Conservation (phyloP, 257 asterid genomes). For the Cordia subcordata region DNA sequence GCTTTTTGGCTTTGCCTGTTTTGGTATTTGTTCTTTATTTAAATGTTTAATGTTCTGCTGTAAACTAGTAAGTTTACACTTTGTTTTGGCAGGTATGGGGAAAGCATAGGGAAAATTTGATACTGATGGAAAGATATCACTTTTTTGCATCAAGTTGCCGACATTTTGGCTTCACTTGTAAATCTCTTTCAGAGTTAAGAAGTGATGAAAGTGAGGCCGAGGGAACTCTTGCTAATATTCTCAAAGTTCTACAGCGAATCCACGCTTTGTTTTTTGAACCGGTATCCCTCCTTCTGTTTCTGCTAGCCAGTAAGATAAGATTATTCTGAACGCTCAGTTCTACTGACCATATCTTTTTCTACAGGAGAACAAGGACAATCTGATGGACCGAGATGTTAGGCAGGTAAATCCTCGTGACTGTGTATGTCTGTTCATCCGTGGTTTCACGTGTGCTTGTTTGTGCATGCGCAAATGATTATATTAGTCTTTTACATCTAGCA, state of each 20-base stretch:
- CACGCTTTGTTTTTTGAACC: constrained; percentile 54
- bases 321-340: constrained; percentile 4
- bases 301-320: neutral
- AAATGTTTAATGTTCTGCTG: neutral
- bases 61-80: neutral
- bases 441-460: neutral
- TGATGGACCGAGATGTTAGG: constrained; percentile 67
- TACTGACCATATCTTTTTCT: constrained; percentile 11
- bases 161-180: constrained; percentile 58
- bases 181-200: constrained; percentile 58
- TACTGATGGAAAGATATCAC: constrained; percentile 85
- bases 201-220: constrained; percentile 83
- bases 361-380: constrained; percentile 48
- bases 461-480: neutral
- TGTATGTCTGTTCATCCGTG: neutral
- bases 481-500: neutral
- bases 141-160: constrained; percentile 85
- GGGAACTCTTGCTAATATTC: constrained; percentile 76
- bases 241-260: constrained; percentile 51
- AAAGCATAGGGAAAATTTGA: constrained; percentile 76
- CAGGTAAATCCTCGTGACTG: constrained; percentile 42
- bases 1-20: neutral
- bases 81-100: constrained; percentile 56
- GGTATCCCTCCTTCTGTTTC: constrained; percentile 26
- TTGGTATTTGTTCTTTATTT: neutral